Conservation (phyloP, 2,329 filamentous ascomycete species). For the Colletotrichum sansevieriae region DNA sequence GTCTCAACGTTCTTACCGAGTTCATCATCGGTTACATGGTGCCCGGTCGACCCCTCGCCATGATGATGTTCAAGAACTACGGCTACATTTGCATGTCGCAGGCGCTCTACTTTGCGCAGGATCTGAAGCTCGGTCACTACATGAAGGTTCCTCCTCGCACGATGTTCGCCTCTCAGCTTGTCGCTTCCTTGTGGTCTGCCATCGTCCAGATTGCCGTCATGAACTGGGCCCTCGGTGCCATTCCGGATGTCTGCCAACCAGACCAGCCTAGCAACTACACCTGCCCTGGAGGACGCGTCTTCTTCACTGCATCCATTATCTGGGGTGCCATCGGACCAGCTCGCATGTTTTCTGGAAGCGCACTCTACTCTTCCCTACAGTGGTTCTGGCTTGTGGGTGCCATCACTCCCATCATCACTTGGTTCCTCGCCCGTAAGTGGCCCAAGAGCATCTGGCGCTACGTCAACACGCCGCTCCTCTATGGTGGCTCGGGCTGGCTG, state of each 20-base stretch:
- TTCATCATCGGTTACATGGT: slow-evolving; percentile 81
- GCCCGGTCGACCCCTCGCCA: slow-evolving; percentile 76
- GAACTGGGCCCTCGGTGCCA: slow-evolving; percentile 74
- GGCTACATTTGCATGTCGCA: slow-evolving; percentile 77
- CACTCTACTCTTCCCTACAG: slow-evolving; percentile 73
- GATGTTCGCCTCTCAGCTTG: slow-evolving; percentile 71
- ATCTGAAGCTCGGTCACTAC: slow-evolving; percentile 78
- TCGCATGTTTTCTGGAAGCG: slow-evolving; percentile 75
- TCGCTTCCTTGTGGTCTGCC: slow-evolving; percentile 72
- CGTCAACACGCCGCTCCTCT: slow-evolving; percentile 76
- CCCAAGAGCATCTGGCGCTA: slow-evolving; percentile 74
- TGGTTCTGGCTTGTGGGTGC: slow-evolving; percentile 80
- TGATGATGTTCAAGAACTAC: slow-evolving; percentile 85
- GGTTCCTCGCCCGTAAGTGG: slow-evolving; percentile 70
- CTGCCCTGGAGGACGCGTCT: slow-evolving; percentile 66
- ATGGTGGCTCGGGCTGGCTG: slow-evolving; percentile 72
- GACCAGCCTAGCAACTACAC: slow-evolving; percentile 69
- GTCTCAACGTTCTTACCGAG: slow-evolving; percentile 79
- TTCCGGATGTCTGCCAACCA: slow-evolving; percentile 71
- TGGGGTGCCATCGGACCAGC: slow-evolving; percentile 81
- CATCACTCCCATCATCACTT: slow-evolving; percentile 73
- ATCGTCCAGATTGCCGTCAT: slow-evolving; percentile 74
- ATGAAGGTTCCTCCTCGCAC: slow-evolving; percentile 74
- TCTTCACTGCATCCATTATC: slow-evolving; percentile 78
- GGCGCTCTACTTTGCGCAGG: slow-evolving; percentile 74